Evolutionary conservation across 352 stramenopile genomes (phyloP).

Genomic region (Globisporangium ultimum): DNA sequence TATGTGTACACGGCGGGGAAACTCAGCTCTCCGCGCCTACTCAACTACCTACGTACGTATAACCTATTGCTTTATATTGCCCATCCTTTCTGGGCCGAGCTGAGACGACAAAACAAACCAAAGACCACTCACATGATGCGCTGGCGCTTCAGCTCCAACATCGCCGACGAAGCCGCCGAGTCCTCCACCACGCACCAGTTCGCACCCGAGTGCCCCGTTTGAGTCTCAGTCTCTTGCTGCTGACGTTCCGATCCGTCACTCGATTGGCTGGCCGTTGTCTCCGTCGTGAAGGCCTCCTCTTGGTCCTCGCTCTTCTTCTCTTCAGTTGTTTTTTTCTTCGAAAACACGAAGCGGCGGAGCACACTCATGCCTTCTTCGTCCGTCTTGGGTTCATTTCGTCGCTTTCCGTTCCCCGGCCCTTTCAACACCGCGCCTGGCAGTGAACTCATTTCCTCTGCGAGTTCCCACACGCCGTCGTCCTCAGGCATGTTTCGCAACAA

Average conservation of each 20-base stretch:
- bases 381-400: conserved; percentile 80
- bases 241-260: conserved; percentile 4
- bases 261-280: conserved; percentile 1
- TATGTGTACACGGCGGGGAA: no score
- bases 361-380: conserved; percentile 82
- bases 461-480: conserved; percentile 77
- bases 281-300: neutral
- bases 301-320: conserved; percentile 28
- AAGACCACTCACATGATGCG: conserved; percentile 20
- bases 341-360: conserved; percentile 79
- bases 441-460: conserved; percentile 78
- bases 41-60: no score
- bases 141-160: conserved; percentile 35
- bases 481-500: conserved; percentile 83
- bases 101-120: no score
- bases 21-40: no score
- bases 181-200: conserved; percentile 31
- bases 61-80: no score
- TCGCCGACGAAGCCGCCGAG: conserved; percentile 29
- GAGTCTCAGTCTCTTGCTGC: conserved; percentile 2
- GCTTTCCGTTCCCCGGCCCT: conserved; percentile 68
- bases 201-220: neutral
- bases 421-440: conserved; percentile 72
- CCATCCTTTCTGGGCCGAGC: no score
- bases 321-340: conserved; percentile 62